phyloP scores from a whole-genome alignment of 345 rosid genomes.

The Hypericum androsaemum region DNA sequence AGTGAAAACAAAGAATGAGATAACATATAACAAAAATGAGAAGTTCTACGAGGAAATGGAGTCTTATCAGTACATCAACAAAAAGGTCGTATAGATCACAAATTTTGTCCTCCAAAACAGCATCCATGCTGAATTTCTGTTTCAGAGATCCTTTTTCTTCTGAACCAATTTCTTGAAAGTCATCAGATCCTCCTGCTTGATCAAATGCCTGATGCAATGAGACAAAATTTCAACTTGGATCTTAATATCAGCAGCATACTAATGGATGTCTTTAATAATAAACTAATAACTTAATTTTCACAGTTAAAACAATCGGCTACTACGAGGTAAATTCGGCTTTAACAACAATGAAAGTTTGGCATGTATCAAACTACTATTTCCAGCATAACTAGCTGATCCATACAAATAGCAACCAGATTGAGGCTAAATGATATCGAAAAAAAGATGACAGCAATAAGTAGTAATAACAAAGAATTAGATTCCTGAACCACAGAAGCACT shows the following conservation, averaged over 20 bases:
- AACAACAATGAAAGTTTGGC: no score
- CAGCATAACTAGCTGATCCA: no score
- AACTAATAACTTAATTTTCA: no score
- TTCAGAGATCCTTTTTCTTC: conserved; percentile 40
- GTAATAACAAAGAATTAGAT: no score
- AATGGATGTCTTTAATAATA: no score
- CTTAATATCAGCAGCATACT: not conserved
- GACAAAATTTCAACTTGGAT: not conserved
- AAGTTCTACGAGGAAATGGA: conserved; percentile 8
- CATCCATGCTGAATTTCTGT: conserved; percentile 59
- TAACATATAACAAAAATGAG: not conserved
- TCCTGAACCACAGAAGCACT: no score
- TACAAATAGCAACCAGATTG: no score
- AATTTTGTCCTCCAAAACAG: conserved; percentile 65
- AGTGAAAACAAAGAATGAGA: conserved; percentile 13
- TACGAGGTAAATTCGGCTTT: no score
- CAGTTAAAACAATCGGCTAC: no score
- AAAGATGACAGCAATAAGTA: no score
- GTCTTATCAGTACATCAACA: conserved; percentile 49
- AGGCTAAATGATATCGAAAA: no score
- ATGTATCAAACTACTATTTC: no score
- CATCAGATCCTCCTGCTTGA: conserved; percentile 58
- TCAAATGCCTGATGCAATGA: conserved; percentile 34
- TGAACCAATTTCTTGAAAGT: conserved; percentile 48
- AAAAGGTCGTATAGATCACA: conserved; percentile 92